Evolutionary conservation across 2,329 filamentous ascomycete species (phyloP).

Genomic region (Gyromitra esculenta): DNA sequence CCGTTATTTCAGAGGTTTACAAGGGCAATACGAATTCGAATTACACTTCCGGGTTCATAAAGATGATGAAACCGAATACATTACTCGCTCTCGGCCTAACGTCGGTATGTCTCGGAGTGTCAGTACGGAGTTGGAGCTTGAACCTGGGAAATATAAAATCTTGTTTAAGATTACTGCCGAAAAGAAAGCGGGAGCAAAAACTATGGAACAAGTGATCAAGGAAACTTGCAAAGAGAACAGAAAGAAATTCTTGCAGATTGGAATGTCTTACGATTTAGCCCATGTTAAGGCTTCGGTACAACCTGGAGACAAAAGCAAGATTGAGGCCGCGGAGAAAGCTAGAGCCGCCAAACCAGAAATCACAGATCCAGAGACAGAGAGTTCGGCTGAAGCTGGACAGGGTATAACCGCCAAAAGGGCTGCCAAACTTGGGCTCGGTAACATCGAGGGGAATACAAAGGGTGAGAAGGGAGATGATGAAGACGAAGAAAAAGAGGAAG

Average conservation of each 20-base stretch:
- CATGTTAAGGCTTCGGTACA: conserved; percentile 71
- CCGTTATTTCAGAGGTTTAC: conserved; percentile 70
- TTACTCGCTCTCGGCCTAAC: conserved; percentile 55
- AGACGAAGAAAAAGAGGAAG: conserved; percentile 49
- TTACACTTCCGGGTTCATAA: conserved; percentile 68
- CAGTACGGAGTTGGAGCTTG: conserved; percentile 78
- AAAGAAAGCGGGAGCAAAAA: conserved; percentile 65
- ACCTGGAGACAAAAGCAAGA: conserved; percentile 64
- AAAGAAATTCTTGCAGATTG: conserved; percentile 78
- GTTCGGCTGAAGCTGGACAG: conserved; percentile 21
- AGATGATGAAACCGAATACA: conserved; percentile 62
- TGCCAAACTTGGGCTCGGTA: conserved; percentile 42
- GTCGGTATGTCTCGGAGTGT: conserved; percentile 74
- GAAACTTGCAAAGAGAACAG: conserved; percentile 64
- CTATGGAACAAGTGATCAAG: conserved; percentile 75
- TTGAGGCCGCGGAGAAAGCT: conserved; percentile 61
- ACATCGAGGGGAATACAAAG: conserved; percentile 15
- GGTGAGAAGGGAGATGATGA: conserved; percentile 30
- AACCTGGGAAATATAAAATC: conserved; percentile 78
- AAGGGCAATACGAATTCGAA: conserved; percentile 69
- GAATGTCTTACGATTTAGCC: conserved; percentile 75
- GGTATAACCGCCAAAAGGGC: conserved; percentile 53
- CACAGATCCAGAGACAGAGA: conserved; percentile 62
- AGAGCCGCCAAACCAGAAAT: conserved; percentile 61
- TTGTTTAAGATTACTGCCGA: conserved; percentile 76